Base-by-base conservation (phyloP, 345 rosid genomes). In the Brassica rapa region DNA sequence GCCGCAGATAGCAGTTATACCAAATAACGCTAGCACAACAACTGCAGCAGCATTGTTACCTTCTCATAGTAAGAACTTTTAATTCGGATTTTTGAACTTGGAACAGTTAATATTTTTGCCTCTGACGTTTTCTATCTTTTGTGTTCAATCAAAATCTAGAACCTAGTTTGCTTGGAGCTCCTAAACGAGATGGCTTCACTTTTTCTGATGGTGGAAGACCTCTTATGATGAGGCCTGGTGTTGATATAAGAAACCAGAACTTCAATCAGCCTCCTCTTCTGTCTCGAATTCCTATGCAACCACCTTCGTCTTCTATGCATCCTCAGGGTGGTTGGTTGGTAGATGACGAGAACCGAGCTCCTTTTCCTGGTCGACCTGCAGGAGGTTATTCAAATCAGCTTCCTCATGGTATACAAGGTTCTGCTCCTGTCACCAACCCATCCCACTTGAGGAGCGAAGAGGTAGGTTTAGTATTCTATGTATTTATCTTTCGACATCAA, bases 141-240 rank as follows among this genome's bases (percentile, higher is more conserved):
- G 59, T 63, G 51, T 74, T 82, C 24, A 24, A 49, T 66, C 74
- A 62, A 65, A 56, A 82, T 62, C 35, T 82, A 91, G 99, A 83
- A 85, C 93, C 98, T 80, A 86, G 96, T 77, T 85, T 96, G 86
- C 97, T 91, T 82, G 98, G 98, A 75, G 86, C 86, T 85, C 93
- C 96, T 77, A 87, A 88, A 83, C 87, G 88, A 73, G 98, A 89
- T 75, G 81, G 64, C 76, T 80, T 74, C 82, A 72, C 81, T 53
- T 72, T 72, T 72, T 37, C 73, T 66, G 88, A 84, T 68, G 70
- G 60, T 76, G 87, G 85, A 75, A 86, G 84, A 82, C 81, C 77
- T 59, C 84, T 77, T 68, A 68, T 69, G 77, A 51, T 82, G 83
- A 86, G 82, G 75, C 84, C 77, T 74, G 80, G 77, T 82, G 78